Evolutionary conservation across 2,329 filamentous ascomycete genomes (phyloP).

Genomic region (Trichoderma asperellum): DNA sequence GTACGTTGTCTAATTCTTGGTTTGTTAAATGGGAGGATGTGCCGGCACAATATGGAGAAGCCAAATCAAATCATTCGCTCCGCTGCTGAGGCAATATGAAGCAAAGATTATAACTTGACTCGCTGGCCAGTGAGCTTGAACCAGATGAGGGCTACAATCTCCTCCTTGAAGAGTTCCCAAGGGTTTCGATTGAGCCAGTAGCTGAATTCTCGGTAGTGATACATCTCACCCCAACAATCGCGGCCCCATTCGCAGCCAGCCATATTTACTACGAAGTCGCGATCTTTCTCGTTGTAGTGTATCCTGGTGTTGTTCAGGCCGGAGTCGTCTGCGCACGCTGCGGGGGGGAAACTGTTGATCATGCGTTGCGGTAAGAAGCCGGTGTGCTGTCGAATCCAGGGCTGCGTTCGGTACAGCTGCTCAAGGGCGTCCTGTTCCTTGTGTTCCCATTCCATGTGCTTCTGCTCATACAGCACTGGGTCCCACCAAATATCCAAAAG

Average conservation of each 20-base stretch:
- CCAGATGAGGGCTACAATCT: slow-evolving; percentile 63
- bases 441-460: slow-evolving; percentile 98
- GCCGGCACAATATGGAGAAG: slow-evolving; percentile 8
- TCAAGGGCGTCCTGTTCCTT: slow-evolving; percentile 97
- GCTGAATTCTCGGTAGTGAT: slow-evolving; percentile 88
- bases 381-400: slow-evolving; percentile 87
- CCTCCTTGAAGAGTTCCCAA: slow-evolving; percentile 78
- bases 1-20: slow-evolving; percentile 4
- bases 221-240: slow-evolving; percentile 98
- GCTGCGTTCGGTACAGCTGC: slow-evolving; percentile 86
- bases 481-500: slow-evolving; percentile 98
- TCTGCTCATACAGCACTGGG: slow-evolving; percentile 94
- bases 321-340: slow-evolving; percentile 77
- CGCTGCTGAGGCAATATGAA: neutral
- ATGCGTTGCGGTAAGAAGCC: slow-evolving; percentile 89
- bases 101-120: slow-evolving; percentile 55
- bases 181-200: slow-evolving; percentile 82
- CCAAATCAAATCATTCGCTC: neutral
- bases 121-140: slow-evolving; percentile 65
- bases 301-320: slow-evolving; percentile 70
- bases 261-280: slow-evolving; percentile 98
- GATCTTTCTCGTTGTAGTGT: slow-evolving; percentile 83
- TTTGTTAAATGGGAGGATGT: neutral
- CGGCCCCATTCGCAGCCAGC: slow-evolving; percentile 95
- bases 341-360: slow-evolving; percentile 92